Percentiles rank a stretch among this genome's conserved stretches.
Evolutionary conservation across 192 early-diverging fungal genomes (phyloP).

Genomic region (Fimicolochytrium jonesii): DNA sequence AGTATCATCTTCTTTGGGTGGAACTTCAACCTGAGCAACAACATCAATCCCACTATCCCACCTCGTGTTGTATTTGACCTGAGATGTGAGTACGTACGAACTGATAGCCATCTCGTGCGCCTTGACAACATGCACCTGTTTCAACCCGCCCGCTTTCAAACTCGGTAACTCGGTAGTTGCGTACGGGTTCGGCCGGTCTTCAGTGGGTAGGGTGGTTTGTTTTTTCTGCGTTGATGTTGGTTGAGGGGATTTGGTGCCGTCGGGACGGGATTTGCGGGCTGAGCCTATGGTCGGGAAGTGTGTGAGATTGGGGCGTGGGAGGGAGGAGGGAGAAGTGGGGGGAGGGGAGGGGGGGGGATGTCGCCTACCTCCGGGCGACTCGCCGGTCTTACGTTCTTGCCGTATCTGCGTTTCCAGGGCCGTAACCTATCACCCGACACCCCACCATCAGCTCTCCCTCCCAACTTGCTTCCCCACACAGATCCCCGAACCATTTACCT

Average conservation of each 20-base stretch:
- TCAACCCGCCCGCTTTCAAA: slow-evolving; percentile 36
- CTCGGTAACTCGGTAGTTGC: slow-evolving; percentile 29
- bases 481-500: slow-evolving; percentile 14
- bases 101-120: slow-evolving; percentile 45
- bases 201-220: slow-evolving; percentile 24
- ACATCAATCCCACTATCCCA: neutral
- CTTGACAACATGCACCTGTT: slow-evolving; percentile 36
- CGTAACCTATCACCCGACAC: neutral
- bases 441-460: too few species aligned
- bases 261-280: too few species aligned
- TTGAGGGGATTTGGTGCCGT: too few species aligned
- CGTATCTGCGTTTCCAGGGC: neutral
- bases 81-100: slow-evolving; percentile 36
- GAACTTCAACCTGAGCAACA: slow-evolving; percentile 41
- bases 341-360: too few species aligned
- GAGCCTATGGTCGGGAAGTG: too few species aligned
- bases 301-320: too few species aligned
- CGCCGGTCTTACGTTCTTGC: slow-evolving; percentile 1
- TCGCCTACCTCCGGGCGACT: too few species aligned
- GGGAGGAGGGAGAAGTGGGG: too few species aligned
- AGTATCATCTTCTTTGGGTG: slow-evolving; percentile 58
- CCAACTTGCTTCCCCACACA: too few species aligned
- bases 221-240: neutral
- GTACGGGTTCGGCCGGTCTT: slow-evolving; percentile 44
- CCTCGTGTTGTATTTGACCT: neutral